Percentiles rank a stretch among this genome's conserved stretches.
Evolutionary conservation across 441 rosid species (phyloP).

Genomic region (Erodium trifolium): DNA sequence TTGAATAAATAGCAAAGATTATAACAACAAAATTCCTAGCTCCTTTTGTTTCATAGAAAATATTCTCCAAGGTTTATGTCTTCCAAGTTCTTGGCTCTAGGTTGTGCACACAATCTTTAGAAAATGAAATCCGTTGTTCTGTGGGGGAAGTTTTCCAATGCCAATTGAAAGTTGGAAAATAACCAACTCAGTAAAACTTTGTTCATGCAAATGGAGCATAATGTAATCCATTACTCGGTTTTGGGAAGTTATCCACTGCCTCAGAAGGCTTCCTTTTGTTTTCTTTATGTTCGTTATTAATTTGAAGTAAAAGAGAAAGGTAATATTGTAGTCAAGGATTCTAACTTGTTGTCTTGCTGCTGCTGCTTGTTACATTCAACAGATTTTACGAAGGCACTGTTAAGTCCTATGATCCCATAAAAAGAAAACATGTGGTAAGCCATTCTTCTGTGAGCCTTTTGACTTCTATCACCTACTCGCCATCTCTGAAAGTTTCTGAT

Average conservation of each 20-base stretch:
- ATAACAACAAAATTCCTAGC: neutral
- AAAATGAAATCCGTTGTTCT: too few relatives aligned
- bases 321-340: neutral
- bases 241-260: neutral
- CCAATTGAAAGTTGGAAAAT: too few relatives aligned
- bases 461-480: conserved; percentile 9
- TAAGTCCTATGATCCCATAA: conserved; percentile 81
- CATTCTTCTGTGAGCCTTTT: conserved; percentile 15
- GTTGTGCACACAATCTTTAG: too few relatives aligned
- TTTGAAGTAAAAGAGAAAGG: too few relatives aligned
- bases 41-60: neutral
- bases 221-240: neutral
- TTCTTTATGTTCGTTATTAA: neutral
- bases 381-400: conserved; percentile 43
- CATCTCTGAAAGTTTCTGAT: conserved; percentile 1
- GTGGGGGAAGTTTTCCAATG: too few relatives aligned
- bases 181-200: neutral
- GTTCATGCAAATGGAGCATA: conserved; percentile 3
- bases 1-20: neutral
- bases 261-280: neutral
- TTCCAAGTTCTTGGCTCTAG: too few relatives aligned
- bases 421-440: conserved; percentile 87
- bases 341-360: conserved; percentile 11
- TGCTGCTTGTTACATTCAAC: conserved; percentile 27
- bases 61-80: neutral